Evolutionary conservation across 164 flowering plant genomes (phyloP), one percentile per base, ranked within the genome.

Genomic region (Kalanchoe fedtschenkoi): DNA sequence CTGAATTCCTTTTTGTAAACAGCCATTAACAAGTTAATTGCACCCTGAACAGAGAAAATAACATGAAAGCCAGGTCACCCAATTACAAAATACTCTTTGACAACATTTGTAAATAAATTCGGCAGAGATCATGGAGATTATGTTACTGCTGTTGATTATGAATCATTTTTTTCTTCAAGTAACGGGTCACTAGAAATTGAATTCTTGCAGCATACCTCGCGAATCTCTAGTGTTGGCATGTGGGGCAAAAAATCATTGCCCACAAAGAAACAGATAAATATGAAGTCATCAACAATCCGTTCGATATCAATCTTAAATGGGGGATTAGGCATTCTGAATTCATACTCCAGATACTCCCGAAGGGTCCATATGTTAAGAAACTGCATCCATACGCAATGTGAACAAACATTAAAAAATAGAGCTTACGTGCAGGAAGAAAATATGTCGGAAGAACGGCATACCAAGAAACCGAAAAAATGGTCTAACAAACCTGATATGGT

Each of bases 241-340:
- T 92, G 98, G 6, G 98, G 98, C 66, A 92, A 76, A 71, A 92
- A 92, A 72, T 92, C 98, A 83, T 92, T 92, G 66, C 98, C 98
- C 53, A 92, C 98, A 71, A 92, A 92, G 81, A 92, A 92, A 74
- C 98, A 92, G 65, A 92, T 82, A 78, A 92, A 92, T 68, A 92
- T 82, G 68, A 89, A 92, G 63, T 92, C 98, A 72, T 92, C 98
- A 67, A 92, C 82, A 61, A 90, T 78, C 72, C 90, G 63, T 70
- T 92, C 98, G 24, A 90, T 63, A 71, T 92, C 98, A 66, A 88
- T 73, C 77, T 86, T 75, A 59, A 83, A 83, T 17, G 89, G 91
- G 59, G 69, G 74, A 65, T 92, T 81, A 17, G 92, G 87, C 64
- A 92, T 82, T 66, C 86, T 80, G 78, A 92, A 68, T 76, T 92